phyloP scores from a whole-genome alignment of 106 monocot genomes.

The Cymbidium sinense region DNA sequence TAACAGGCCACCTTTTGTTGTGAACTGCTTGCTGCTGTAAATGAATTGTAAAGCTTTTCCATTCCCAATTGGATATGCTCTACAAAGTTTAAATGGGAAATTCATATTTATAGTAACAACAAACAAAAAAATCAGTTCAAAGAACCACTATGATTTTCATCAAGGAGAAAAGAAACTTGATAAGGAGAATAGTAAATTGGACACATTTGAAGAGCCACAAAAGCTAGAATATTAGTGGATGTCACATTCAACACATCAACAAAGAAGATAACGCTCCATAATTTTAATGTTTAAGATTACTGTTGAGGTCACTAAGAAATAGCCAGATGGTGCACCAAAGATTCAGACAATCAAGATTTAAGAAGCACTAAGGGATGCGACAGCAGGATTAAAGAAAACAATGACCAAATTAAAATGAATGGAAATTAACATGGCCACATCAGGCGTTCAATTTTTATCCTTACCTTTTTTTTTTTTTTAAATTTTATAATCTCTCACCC shows the following conservation, averaged over 20 bases:
- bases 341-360: too few species aligned
- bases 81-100: constrained; percentile 15
- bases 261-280: too few species aligned
- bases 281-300: too few species aligned
- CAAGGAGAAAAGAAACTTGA: neutral
- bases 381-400: too few species aligned
- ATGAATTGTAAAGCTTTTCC: constrained; percentile 83
- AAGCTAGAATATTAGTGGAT: neutral
- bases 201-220: neutral
- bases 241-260: neutral
- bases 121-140: neutral
- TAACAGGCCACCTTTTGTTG: constrained; percentile 55
- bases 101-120: constrained; percentile 1
- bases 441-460: too few species aligned
- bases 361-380: too few species aligned
- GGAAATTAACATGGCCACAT: too few species aligned
- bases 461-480: too few species aligned
- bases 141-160: neutral
- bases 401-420: neutral
- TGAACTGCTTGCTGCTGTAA: constrained; percentile 63
- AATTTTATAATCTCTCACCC: too few species aligned
- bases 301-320: too few species aligned
- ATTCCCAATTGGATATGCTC: constrained; percentile 51
- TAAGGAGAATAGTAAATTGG: neutral
- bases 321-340: neutral